These are phyloP conservation scores for Anthoceros angustus DNA, from an alignment of 225 moss, liverwort and hornwort species.

Conservation along the genomic window DNA sequence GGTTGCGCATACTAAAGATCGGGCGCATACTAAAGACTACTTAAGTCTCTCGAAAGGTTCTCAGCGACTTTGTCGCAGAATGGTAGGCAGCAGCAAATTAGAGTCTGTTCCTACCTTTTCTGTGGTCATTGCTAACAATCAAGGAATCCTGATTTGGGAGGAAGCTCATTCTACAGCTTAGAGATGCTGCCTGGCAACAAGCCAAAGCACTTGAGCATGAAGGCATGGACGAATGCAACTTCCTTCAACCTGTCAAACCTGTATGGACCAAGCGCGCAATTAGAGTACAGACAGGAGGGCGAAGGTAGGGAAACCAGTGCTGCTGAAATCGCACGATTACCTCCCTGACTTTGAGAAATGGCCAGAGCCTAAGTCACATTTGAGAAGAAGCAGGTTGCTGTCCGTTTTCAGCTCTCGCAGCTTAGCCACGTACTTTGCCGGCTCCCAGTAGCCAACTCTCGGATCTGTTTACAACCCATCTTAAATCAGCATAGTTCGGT, in stretches of 20 bases:
- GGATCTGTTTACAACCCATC: constrained; percentile 33
- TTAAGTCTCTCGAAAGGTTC: too few relatives aligned
- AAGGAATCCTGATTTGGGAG: too few relatives aligned
- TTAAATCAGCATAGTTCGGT: neutral
- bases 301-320: too few relatives aligned
- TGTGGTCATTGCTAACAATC: too few relatives aligned
- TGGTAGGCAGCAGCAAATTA: too few relatives aligned
- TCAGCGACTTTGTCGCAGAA: too few relatives aligned
- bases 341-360: constrained; percentile 93
- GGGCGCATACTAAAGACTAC: too few relatives aligned
- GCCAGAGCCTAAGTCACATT: constrained; percentile 92
- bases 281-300: neutral
- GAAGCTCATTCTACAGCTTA: neutral
- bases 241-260: constrained; percentile 30
- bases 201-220: constrained; percentile 27
- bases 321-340: constrained; percentile 13
- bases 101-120: too few relatives aligned
- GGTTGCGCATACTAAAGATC: too few relatives aligned
- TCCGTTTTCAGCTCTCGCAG: constrained; percentile 66
- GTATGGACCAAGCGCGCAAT: neutral
- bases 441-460: constrained; percentile 93
- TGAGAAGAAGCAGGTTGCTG: constrained; percentile 63
- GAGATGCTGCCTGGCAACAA: constrained; percentile 4
- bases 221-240: constrained; percentile 23
- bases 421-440: constrained; percentile 80